Percentiles rank a stretch among this genome's conserved stretches.
Conservation (phyloP, 1,284 basidiomycete species). For the Ceratobasidium sp. region DNA sequence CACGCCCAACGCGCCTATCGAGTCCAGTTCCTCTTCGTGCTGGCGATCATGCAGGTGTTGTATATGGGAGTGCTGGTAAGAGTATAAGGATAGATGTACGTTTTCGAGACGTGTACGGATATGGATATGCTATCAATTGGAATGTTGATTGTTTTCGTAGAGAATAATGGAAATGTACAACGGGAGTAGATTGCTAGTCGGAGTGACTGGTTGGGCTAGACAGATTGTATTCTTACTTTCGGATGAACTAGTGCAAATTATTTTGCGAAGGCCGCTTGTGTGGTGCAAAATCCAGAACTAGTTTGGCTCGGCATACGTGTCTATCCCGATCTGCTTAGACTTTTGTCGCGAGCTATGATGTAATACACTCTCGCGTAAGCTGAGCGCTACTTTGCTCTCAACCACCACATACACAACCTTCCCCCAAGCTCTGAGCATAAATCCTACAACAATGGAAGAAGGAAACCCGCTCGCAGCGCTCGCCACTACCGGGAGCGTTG, state of each 20-base stretch:
- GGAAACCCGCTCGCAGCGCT: conserved; percentile 30
- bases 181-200: no score
- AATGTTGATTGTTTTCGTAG: no score
- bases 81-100: conserved; percentile 58
- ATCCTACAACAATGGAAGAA: conserved; percentile 23
- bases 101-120: not conserved
- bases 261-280: no score
- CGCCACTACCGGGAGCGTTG: conserved; percentile 48
- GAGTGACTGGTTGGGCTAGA: no score
- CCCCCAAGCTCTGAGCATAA: not conserved
- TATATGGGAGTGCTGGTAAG: conserved; percentile 85
- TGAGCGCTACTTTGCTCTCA: not conserved
- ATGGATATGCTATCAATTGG: not conserved
- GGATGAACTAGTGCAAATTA: no score
- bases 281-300: no score
- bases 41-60: conserved; percentile 79
- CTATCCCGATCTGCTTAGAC: no score
- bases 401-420: not conserved
- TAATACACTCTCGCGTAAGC: not conserved
- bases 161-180: no score
- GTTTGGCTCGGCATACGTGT: no score
- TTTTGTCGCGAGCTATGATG: not conserved
- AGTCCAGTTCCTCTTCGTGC: conserved; percentile 86
- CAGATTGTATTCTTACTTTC: no score
- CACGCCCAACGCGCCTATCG: conserved; percentile 85